Evolutionary conservation across 139 green algal species (phyloP).

Genomic region (Chlorella vulgaris): DNA sequence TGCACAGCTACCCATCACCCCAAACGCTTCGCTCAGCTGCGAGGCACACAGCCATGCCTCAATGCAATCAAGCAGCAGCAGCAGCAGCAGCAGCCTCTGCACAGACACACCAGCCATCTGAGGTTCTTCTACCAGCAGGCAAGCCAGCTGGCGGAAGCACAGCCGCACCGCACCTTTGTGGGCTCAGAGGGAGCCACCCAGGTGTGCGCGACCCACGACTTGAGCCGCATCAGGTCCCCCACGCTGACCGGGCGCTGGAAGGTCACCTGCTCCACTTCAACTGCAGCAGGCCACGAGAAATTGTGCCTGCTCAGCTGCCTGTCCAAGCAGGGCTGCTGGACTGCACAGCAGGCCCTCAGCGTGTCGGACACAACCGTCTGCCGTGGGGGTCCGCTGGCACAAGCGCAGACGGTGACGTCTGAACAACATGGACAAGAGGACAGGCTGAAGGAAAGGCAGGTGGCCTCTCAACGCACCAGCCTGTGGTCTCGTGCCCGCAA

Average conservation of each 20-base stretch:
- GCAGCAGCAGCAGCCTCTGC: no score
- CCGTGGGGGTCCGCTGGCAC: background rate
- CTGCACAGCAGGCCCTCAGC: background rate
- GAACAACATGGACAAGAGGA: background rate
- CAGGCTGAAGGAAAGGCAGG: no score
- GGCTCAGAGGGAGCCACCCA: background rate
- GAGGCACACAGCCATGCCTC: no score
- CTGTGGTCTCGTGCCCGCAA: constrained; percentile 64
- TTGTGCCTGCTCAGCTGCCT: no score
- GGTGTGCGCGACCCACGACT: constrained; percentile 58
- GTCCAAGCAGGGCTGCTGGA: no score
- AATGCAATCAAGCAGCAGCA: no score
- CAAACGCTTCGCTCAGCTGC: no score
- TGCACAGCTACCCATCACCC: background rate
- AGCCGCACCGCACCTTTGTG: background rate
- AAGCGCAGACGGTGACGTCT: background rate
- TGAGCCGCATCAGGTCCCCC: constrained; percentile 78
- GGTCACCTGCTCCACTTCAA: constrained; percentile 58
- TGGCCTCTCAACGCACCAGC: background rate
- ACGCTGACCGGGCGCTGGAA: constrained; percentile 79
- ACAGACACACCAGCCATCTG: no score
- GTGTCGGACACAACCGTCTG: background rate
- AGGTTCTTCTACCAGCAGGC: no score
- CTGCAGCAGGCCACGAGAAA: no score
- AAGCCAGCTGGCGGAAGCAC: no score